These are phyloP conservation scores for Diddensiella caesifluorescens DNA, from an alignment of 805 yeast genomes.

Conservation along the genomic window DNA sequence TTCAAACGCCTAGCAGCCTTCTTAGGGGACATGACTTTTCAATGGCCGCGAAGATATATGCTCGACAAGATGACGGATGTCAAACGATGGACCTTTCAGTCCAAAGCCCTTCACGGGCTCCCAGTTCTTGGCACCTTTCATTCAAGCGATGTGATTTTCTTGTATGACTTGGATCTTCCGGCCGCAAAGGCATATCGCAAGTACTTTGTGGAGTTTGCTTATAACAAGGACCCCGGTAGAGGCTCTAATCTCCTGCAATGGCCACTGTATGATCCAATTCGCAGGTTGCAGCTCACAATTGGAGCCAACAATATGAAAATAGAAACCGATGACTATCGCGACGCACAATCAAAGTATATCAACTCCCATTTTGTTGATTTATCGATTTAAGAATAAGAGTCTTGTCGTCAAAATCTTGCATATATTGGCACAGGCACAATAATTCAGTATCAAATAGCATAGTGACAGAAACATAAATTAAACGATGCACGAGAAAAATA, in stretches of 20 bases:
- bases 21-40: slow-evolving; percentile 16
- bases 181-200: slow-evolving; percentile 11
- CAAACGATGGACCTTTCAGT: slow-evolving; percentile 8
- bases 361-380: not conserved
- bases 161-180: slow-evolving; percentile 1
- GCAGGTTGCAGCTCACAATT: not conserved
- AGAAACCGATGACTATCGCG: slow-evolving; percentile 1
- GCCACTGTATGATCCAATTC: slow-evolving; percentile 13
- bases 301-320: not conserved
- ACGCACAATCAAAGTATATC: not conserved
- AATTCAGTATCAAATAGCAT: no score
- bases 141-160: slow-evolving; percentile 7
- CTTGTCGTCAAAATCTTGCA: no score
- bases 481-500: no score
- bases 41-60: slow-evolving; percentile 16
- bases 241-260: slow-evolving; percentile 7
- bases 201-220: slow-evolving; percentile 17
- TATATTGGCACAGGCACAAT: no score
- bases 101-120: slow-evolving; percentile 3
- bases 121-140: slow-evolving; percentile 18
- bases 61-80: slow-evolving; percentile 11
- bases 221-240: slow-evolving; percentile 14
- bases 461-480: no score
- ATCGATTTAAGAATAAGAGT: no score
- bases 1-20: slow-evolving; percentile 18